A percentile compares a stretch with the other conserved stretches of the same genome.
phyloP scores from a whole-genome alignment of 345 rosid genomes.

The Euphorbia tirucalli region DNA sequence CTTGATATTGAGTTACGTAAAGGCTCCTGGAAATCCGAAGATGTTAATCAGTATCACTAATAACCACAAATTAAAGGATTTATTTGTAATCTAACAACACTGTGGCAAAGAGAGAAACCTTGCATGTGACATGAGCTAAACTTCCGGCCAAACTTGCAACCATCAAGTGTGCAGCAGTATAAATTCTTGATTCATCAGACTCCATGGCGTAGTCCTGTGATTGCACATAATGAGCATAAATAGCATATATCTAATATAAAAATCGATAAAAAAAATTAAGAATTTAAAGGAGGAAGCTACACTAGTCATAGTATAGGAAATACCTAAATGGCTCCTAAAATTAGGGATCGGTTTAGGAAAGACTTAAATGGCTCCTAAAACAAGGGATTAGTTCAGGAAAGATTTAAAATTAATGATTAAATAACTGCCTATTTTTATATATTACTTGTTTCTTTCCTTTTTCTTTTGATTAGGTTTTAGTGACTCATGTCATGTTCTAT shows the following conservation, averaged over 20 bases:
- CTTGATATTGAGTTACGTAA: slow-evolving; percentile 81
- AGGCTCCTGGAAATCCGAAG: slow-evolving; percentile 66
- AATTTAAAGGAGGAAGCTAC: neutral
- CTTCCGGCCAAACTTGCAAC: slow-evolving; percentile 99
- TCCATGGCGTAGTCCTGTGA: slow-evolving; percentile 88
- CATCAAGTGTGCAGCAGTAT: slow-evolving; percentile 95
- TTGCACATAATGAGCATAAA: neutral
- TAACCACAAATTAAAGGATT: neutral
- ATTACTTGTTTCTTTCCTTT: no score
- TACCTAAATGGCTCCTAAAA: no score
- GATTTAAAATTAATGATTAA: no score
- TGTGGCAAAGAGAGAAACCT: slow-evolving; percentile 44
- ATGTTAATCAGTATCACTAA: neutral
- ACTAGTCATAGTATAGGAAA: no score
- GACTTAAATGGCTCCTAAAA: no score
- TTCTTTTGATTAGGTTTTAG: no score
- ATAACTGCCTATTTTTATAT: no score
- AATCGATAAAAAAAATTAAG: neutral
- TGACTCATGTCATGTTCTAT: no score
- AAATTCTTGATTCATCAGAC: slow-evolving; percentile 82
- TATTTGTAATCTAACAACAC: neutral
- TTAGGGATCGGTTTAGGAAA: no score
- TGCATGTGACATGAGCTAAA: slow-evolving; percentile 99
- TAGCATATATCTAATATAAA: no score
- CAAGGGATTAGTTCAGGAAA: no score